Percentiles rank a stretch among this genome's conserved stretches.
Evolutionary conservation across 768 basidiomycete species (phyloP).

Genomic region (Mycena leptocephala): DNA sequence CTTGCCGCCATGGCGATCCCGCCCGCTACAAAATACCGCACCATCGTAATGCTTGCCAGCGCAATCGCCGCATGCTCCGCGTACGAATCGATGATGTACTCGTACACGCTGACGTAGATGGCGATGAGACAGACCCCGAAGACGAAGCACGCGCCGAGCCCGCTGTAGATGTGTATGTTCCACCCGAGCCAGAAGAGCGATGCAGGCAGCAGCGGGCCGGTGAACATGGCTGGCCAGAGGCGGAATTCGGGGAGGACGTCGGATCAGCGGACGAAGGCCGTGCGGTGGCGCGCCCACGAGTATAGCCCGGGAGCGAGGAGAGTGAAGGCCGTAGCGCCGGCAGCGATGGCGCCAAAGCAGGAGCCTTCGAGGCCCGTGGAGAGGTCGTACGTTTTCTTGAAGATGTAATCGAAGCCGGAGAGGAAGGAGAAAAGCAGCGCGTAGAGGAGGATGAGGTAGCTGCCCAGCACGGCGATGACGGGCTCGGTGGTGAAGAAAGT

Average conservation of each 20-base stretch:
- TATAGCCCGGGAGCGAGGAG: not conserved
- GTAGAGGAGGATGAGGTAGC: not conserved
- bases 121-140: not conserved
- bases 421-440: not conserved
- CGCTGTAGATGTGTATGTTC: not conserved
- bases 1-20: not conserved
- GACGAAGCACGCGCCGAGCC: not conserved
- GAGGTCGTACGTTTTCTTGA: not conserved
- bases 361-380: not conserved
- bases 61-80: not conserved
- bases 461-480: not conserved
- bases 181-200: not conserved
- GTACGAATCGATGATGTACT: not conserved
- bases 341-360: not conserved
- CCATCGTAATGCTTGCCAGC: conserved; percentile 4
- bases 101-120: not conserved
- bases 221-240: not conserved
- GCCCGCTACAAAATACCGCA: conserved; percentile 2
- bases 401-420: not conserved
- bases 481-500: not conserved
- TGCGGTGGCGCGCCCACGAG: not conserved
- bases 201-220: not conserved
- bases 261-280: not conserved
- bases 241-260: not conserved
- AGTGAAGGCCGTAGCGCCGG: not conserved